Evolutionary conservation across 345 rosid species (phyloP).

Genomic region (Aquilaria malaccensis): DNA sequence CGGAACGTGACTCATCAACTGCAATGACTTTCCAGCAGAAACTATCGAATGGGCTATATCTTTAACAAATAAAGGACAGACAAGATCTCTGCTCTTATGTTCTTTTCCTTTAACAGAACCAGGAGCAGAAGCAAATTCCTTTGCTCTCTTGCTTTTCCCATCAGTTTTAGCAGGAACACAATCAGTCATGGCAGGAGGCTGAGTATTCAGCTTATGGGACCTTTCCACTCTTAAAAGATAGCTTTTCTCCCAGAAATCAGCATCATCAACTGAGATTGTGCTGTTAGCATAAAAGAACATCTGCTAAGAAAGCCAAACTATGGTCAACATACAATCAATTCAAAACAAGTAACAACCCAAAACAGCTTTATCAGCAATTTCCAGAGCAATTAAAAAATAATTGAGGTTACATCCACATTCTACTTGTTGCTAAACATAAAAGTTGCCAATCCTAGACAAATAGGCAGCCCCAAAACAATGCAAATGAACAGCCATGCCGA

Average conservation of each 20-base stretch:
- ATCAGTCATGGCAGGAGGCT: conserved; percentile 14
- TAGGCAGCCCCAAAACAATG: too few species aligned
- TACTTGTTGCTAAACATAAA: neutral
- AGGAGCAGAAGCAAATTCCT: conserved; percentile 31
- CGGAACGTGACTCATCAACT: conserved; percentile 68
- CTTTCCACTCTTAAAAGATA: conserved; percentile 48
- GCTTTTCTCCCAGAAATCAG: conserved; percentile 95
- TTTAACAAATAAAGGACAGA: conserved; percentile 72
- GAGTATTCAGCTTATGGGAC: conserved; percentile 28
- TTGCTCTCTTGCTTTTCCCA: conserved; percentile 39
- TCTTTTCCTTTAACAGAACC: conserved; percentile 50
- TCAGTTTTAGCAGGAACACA: conserved; percentile 19
- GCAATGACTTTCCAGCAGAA: conserved; percentile 96
- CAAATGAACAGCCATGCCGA: too few species aligned
- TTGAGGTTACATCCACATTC: conserved; percentile 3
- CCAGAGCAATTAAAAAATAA: too few species aligned
- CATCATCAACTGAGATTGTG: conserved; percentile 56
- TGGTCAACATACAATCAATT: too few species aligned
- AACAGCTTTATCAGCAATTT: too few species aligned
- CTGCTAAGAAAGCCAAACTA: conserved; percentile 28
- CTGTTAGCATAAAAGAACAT: conserved; percentile 73
- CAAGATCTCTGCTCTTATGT: conserved; percentile 29
- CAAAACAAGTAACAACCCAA: too few species aligned
- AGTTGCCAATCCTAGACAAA: too few species aligned
- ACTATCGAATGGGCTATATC: conserved; percentile 72